A percentile compares a stretch with the other conserved stretches of the same genome.
Evolutionary conservation across 2,329 filamentous ascomycete species (phyloP).

Genomic region (Pseudogymnoascus sp.): DNA sequence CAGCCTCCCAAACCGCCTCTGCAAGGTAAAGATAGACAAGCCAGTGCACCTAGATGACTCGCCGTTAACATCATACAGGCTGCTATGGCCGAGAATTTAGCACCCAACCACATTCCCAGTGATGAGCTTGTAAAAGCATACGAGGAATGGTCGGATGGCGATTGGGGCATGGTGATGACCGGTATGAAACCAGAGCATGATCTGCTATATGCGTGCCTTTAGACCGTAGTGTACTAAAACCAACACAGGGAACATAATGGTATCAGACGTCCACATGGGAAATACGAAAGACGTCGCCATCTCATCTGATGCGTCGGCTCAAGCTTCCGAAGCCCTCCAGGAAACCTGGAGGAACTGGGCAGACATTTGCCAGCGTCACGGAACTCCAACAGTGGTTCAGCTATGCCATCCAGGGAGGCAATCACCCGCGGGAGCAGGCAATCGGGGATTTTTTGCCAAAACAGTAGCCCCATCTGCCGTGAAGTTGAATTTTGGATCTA

Average conservation of each 20-base stretch:
- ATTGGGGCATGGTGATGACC: slow-evolving; percentile 46
- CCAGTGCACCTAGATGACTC: neutral
- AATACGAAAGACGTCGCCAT: neutral
- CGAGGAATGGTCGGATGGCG: slow-evolving; percentile 43
- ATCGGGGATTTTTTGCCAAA: slow-evolving; percentile 31
- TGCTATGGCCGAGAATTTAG: slow-evolving; percentile 41
- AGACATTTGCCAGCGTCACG: slow-evolving; percentile 24
- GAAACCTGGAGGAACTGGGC: slow-evolving; percentile 35
- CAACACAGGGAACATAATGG: neutral
- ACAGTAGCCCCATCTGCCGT: slow-evolving; percentile 38
- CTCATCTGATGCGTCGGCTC: neutral
- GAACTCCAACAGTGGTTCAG: slow-evolving; percentile 36
- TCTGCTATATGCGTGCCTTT: neutral
- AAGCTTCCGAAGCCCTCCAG: slow-evolving; percentile 20
- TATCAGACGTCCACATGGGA: neutral
- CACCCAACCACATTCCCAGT: slow-evolving; percentile 36
- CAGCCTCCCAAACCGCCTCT: slow-evolving; percentile 46
- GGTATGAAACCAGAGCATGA: slow-evolving; percentile 21
- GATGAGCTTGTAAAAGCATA: slow-evolving; percentile 39
- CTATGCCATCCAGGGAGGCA: slow-evolving; percentile 42
- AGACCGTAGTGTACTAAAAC: neutral
- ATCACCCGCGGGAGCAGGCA: slow-evolving; percentile 33
- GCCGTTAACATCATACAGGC: slow-evolving; percentile 30
- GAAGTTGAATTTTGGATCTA: slow-evolving; percentile 34
- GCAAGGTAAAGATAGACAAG: slow-evolving; percentile 25